Evolutionary conservation across 169 alveolate species (phyloP).

Genomic region (Babesia bovis): DNA sequence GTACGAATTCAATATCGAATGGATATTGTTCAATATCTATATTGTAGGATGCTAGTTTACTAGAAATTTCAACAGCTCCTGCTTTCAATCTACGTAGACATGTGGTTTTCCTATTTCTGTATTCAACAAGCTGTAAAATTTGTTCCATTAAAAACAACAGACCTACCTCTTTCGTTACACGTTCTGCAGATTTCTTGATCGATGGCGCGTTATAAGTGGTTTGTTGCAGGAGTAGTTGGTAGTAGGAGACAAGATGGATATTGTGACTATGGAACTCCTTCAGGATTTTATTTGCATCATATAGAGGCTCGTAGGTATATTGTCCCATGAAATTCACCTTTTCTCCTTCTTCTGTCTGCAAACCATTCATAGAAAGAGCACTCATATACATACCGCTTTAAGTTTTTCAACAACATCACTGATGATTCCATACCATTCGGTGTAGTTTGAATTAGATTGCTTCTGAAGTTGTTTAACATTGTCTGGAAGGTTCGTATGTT

Average conservation of each 20-base stretch:
- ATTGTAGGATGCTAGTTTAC: constrained; percentile 15
- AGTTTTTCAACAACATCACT: constrained; percentile 31
- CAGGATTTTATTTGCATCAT: constrained; percentile 51
- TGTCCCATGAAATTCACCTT: constrained; percentile 61
- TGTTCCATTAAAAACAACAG: neutral
- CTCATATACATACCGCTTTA: constrained; percentile 25
- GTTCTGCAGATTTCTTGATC: constrained; percentile 26
- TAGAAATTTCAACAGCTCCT: constrained; percentile 14
- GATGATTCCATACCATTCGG: constrained; percentile 68
- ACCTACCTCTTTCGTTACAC: constrained; percentile 29
- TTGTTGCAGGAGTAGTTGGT: constrained; percentile 52
- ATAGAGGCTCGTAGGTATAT: constrained; percentile 61
- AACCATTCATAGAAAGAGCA: neutral
- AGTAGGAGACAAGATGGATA: constrained; percentile 59
- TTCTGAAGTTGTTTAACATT: constrained; percentile 17
- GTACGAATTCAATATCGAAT: constrained; percentile 22
- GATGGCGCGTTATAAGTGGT: constrained; percentile 45
- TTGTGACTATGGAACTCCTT: constrained; percentile 41
- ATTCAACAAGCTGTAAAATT: constrained; percentile 31
- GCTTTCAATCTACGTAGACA: constrained; percentile 35
- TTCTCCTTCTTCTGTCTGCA: constrained; percentile 48
- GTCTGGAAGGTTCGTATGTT: constrained; percentile 21
- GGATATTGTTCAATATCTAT: constrained; percentile 41
- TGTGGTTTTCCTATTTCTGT: constrained; percentile 36
- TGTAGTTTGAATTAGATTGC: constrained; percentile 31